These are phyloP conservation scores for Tetraselmis chui DNA, from an alignment of 139 green algal genomes.

Conservation along the genomic window DNA sequence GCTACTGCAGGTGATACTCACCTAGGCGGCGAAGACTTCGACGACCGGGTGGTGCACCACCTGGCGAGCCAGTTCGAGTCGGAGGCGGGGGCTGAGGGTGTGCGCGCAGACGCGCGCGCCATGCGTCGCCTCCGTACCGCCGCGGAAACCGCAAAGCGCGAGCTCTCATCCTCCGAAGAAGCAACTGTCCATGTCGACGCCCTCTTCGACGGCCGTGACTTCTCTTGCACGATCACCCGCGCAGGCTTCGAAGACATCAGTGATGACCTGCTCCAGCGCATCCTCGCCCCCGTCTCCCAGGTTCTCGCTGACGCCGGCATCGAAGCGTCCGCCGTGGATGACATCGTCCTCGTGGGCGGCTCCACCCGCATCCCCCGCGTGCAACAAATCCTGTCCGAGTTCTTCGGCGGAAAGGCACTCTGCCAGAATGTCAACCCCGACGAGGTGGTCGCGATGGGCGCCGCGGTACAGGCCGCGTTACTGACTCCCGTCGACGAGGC, in stretches of 20 bases:
- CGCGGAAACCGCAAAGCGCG: slow-evolving; percentile 12
- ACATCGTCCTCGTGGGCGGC: slow-evolving; percentile 36
- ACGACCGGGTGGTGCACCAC: slow-evolving; percentile 12
- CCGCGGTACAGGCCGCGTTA: slow-evolving; percentile 18
- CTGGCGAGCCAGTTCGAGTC: slow-evolving; percentile 17
- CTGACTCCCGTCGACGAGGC: not conserved
- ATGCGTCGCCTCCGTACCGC: slow-evolving; percentile 6
- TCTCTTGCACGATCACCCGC: slow-evolving; percentile 15
- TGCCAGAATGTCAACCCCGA: slow-evolving; percentile 35
- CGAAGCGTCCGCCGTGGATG: slow-evolving; percentile 9
- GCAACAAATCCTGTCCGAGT: slow-evolving; percentile 25
- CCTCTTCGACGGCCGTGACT: slow-evolving; percentile 13
- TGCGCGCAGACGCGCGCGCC: slow-evolving; percentile 5
- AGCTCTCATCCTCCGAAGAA: slow-evolving; percentile 6
- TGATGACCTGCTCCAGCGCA: slow-evolving; percentile 8
- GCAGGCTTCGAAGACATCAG: slow-evolving; percentile 22
- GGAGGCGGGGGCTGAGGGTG: slow-evolving; percentile 8
- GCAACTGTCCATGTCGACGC: slow-evolving; percentile 12
- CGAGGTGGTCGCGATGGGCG: slow-evolving; percentile 43
- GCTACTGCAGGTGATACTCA: slow-evolving; percentile 41
- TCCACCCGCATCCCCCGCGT: slow-evolving; percentile 32
- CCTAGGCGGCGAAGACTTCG: slow-evolving; percentile 76
- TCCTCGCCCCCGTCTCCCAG: slow-evolving; percentile 8
- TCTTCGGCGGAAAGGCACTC: slow-evolving; percentile 28
- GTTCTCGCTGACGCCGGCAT: slow-evolving; percentile 15